These are phyloP conservation scores for Sporothrix dimorphospora DNA, from an alignment of 2,329 filamentous ascomycete genomes.

Conservation along the genomic window DNA sequence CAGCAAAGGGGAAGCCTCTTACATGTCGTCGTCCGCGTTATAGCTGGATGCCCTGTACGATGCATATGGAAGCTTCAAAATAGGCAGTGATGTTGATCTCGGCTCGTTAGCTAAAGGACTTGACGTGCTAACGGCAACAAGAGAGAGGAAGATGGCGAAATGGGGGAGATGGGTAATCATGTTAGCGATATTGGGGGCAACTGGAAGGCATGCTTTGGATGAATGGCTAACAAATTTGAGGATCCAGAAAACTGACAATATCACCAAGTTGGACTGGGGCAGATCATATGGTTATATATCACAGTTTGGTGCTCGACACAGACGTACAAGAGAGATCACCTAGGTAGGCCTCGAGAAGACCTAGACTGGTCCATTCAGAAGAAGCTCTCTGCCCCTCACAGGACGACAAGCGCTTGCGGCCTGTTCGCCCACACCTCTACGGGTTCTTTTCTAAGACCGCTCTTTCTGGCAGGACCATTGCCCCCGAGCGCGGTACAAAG, in stretches of 20 bases:
- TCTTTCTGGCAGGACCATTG: background rate
- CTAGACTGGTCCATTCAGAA: background rate
- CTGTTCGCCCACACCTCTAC: background rate
- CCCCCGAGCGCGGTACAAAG: background rate
- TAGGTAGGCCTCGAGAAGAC: background rate
- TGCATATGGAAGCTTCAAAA: constrained; percentile 37
- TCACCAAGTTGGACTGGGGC: background rate
- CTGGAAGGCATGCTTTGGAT: background rate
- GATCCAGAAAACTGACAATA: background rate
- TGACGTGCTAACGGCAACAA: constrained; percentile 20
- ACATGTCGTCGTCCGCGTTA: constrained; percentile 35
- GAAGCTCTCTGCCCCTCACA: background rate
- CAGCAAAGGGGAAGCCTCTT: background rate
- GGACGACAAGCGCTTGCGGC: background rate
- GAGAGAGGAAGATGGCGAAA: background rate
- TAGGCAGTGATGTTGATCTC: constrained; percentile 32
- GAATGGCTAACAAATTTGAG: background rate
- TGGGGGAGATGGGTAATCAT: background rate
- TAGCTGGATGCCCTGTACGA: constrained; percentile 37
- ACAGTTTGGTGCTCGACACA: background rate
- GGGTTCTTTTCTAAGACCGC: background rate
- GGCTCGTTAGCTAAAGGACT: constrained; percentile 25
- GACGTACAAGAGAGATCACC: constrained; percentile 7
- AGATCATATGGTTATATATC: constrained; percentile 2
- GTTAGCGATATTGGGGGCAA: background rate